Conservation (phyloP, 2,329 filamentous ascomycete genomes). For the Endothia cerciana region DNA sequence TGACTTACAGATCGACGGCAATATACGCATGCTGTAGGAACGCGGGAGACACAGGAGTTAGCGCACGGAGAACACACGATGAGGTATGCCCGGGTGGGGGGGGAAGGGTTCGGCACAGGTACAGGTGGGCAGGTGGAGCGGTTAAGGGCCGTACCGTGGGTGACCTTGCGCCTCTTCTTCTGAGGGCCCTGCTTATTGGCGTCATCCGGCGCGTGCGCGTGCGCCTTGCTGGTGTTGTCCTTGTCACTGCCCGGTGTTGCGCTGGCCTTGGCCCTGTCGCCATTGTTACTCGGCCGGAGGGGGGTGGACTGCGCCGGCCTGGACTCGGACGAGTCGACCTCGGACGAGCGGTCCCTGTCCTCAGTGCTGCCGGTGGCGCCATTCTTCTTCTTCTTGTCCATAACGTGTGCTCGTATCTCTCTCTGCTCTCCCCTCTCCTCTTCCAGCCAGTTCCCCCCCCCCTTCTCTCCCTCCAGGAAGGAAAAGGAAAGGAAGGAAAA, state of each 20-base stretch:
- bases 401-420: conserved; percentile 32
- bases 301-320: conserved; percentile 32
- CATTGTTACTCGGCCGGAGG: conserved; percentile 18
- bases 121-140: not conserved
- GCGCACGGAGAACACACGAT: conserved; percentile 31
- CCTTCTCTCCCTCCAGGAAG: not conserved
- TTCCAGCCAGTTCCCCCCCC: not conserved
- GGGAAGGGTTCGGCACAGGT: conserved; percentile 21
- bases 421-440: conserved; percentile 15
- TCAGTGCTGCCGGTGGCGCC: conserved; percentile 40
- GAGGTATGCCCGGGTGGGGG: conserved; percentile 29
- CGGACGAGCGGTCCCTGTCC: conserved; percentile 45
- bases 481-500: too few relatives aligned
- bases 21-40: conserved; percentile 78
- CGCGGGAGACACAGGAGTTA: conserved; percentile 41
- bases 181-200: conserved; percentile 54
- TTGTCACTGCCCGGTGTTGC: conserved; percentile 27
- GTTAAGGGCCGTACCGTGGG: conserved; percentile 69
- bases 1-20: conserved; percentile 86
- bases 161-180: conserved; percentile 87
- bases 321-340: conserved; percentile 42
- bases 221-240: conserved; percentile 29
- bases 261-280: conserved; percentile 23
- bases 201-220: conserved; percentile 38
- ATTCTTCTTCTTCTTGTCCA: conserved; percentile 39